Evolutionary conservation across 192 early-diverging fungal genomes (phyloP).

Genomic region (Coemansia sp.): DNA sequence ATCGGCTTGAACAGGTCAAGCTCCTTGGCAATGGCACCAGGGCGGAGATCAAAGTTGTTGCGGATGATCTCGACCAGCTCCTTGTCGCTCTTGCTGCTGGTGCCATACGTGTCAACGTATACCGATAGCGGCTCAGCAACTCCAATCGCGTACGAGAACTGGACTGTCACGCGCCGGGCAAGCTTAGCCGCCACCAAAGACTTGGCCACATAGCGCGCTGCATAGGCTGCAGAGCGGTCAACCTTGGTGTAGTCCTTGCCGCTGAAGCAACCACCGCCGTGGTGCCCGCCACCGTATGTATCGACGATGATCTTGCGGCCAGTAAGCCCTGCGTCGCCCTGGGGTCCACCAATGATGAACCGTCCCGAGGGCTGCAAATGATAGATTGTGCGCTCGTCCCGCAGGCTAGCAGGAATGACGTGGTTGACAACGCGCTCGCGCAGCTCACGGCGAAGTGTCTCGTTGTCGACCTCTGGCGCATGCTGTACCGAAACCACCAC

Average conservation of each 20-base stretch:
- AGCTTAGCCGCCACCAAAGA: conserved; percentile 91
- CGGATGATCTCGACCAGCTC: conserved; percentile 94
- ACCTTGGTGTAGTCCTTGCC: conserved; percentile 99
- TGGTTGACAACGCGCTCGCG: conserved; percentile 90
- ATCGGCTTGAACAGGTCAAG: conserved; percentile 97
- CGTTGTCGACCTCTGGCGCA: conserved; percentile 81
- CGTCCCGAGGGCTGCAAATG: conserved; percentile 98
- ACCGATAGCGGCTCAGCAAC: conserved; percentile 96
- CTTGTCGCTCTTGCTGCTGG: conserved; percentile 82
- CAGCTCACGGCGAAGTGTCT: conserved; percentile 80
- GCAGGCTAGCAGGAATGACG: conserved; percentile 89
- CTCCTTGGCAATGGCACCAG: conserved; percentile 97
- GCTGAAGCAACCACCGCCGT: conserved; percentile 99
- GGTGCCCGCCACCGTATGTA: conserved; percentile 89
- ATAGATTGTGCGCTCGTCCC: conserved; percentile 88
- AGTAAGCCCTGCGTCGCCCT: conserved; percentile 99
- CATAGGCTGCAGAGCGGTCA: conserved; percentile 97
- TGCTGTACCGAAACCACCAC: conserved; percentile 98
- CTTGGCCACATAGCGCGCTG: conserved; percentile 98
- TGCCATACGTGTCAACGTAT: conserved; percentile 96
- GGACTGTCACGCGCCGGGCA: conserved; percentile 88
- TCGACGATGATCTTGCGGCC: conserved; percentile 93
- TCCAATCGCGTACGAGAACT: conserved; percentile 98
- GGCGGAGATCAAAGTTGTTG: conserved; percentile 98
- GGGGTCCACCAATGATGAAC: conserved; percentile 99